Base-by-base conservation (phyloP, 1,139 yeast genomes). In the Scheffersomyces titani region DNA sequence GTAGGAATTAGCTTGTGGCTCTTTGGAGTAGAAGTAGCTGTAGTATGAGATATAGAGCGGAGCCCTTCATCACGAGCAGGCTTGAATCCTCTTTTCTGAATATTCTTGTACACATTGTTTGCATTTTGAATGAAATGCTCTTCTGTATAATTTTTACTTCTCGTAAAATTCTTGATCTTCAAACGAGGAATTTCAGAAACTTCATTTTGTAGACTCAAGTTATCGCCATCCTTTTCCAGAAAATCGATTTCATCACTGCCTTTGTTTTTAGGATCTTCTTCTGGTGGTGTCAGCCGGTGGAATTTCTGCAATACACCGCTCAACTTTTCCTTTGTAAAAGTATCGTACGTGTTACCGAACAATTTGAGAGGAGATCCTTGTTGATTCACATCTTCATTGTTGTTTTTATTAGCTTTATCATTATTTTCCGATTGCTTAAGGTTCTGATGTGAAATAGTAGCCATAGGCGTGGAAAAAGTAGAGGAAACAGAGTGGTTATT, bases 21-120 rank as follows among this genome's bases (percentile, higher is more conserved):
- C 54, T 74, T 74, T 0, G 81, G 81, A 0, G 82, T 77, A 2
- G 81, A 77, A 2, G 81, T 77, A 9, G 77, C 75, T 0, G 79
- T 76, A 1, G 73, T 61, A 47, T 63, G 68, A 7, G 65, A 62
- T 19, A 58, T 53, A 1, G 63, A 59, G 9, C 60, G 51, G 18
- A 52, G 20, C 21, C 55, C 64, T 18, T 55, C 55, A 48, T 55
- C 51, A 19, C 13, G 48, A 21, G 46, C 22, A 22, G 19, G 52
- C 9, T 61, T 58, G 54, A 68, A 72, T 0, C 76, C 80, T 60
- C 74, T 63, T 57, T 71, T 73, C 57, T 77, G 80, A 45, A 80
- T 69, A 59, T 78, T 74, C 46, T 74, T 74, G 61, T 78, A 79
- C 0, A 80, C 65, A 52, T 74, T 70, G 54, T 80, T 71, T 7